A percentile compares a stretch with the other conserved stretches of the same genome.
Conservation (phyloP, 1,284 basidiomycete genomes). For the Leccinum subfulvum region DNA sequence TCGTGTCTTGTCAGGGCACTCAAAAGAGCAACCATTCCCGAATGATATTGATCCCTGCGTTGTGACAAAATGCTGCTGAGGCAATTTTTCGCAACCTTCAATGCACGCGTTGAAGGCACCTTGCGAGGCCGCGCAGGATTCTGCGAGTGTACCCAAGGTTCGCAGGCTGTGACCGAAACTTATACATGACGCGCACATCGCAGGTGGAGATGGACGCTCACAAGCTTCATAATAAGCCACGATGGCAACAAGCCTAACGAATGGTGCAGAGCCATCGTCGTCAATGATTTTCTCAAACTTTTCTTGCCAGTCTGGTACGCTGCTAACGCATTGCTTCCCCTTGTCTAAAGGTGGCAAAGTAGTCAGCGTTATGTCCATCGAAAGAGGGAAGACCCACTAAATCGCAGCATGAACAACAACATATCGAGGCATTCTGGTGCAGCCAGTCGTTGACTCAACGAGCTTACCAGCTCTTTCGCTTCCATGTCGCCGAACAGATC, state of each 20-base stretch:
- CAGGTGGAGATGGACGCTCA: constrained; percentile 4
- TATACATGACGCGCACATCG: not conserved
- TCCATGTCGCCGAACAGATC: not conserved
- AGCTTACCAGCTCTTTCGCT: not conserved
- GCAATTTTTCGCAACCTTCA: constrained; percentile 10
- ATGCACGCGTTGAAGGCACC: not conserved
- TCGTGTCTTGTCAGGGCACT: constrained; percentile 20
- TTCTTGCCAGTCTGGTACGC: constrained; percentile 11
- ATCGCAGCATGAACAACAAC: constrained; percentile 13
- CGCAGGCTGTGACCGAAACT: constrained; percentile 11
- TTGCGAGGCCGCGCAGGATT: not conserved
- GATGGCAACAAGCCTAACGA: constrained; percentile 24
- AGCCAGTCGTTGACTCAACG: not conserved
- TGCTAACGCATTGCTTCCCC: constrained; percentile 22
- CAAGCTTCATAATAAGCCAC: constrained; percentile 29
- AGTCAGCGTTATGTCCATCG: not conserved
- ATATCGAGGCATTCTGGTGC: not conserved
- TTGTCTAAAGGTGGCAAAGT: constrained; percentile 15
- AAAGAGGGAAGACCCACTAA: constrained; percentile 13
- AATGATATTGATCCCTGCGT: constrained; percentile 17
- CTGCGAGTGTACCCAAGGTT: not conserved
- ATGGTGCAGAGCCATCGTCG: not conserved
- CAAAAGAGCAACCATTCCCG: constrained; percentile 27
- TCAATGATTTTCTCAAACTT: constrained; percentile 15
- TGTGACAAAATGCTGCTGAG: constrained; percentile 13